Evolutionary conservation across 768 basidiomycete genomes (phyloP), one percentile per base, ranked within the genome.

Genomic region (Sarcomyxa edulis): DNA sequence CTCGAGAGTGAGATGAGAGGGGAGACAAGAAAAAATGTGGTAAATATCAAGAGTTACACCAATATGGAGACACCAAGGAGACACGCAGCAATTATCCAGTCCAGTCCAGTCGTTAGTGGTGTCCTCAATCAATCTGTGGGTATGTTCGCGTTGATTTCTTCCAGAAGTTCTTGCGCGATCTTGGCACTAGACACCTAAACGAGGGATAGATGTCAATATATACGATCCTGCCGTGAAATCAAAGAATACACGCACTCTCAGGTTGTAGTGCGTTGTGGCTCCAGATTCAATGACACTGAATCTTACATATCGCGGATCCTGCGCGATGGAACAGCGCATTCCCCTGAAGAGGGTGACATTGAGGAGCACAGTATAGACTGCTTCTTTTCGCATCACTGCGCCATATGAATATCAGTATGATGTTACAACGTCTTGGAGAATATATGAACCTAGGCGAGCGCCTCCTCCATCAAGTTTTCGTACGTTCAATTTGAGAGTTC

Each of bases 331-430:
- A 56, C 80, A 84, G 39, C 69, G 71, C 85, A 90, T 90, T 22
- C 87, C 87, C 49, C 67, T 65, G 68, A 89, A 90, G 37, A 90
- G 64, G 32, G 81, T 76, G 34, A 81, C 74, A 49, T 90, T 90
- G 30, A 90, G 65, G 40, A 90, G 52, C 37, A 89, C 58, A 2
- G 83, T 69, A 53, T 78, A 82, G 14, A 89, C 86, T 0, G 85
- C 87, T 49, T 90, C 87, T 56, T 88, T 89, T 45, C 87, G 74
- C 85, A 90, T 88, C 14, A 90, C 87, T 89, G 48, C 6, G 18
- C 15, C 14, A 15, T 22, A 33, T 16, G 14, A 37, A 34, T 18
- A 36, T 9, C 11, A 36, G 34, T 34, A 21, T 25, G 20, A 56
- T n/a, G n/a, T n/a, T n/a, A n/a, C n/a, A n/a, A n/a, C n/a, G n/a